Conservation (phyloP, 2,329 filamentous ascomycete genomes). For the Cercospora sesami region DNA sequence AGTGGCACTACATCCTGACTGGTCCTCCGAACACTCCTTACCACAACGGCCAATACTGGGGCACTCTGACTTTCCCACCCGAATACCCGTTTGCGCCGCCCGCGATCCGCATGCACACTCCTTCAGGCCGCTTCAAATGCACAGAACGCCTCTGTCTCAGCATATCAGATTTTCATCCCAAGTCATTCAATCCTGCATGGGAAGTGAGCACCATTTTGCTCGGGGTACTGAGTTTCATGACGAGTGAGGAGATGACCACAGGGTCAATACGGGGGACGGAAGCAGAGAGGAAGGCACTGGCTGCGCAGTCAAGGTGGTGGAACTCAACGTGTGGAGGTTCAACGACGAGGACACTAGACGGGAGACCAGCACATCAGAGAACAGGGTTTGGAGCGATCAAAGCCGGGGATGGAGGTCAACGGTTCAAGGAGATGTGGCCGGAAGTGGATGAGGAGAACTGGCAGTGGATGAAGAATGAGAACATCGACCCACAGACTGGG, state of each 20-base stretch:
- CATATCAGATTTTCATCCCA: conserved; percentile 96
- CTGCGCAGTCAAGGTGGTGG: conserved; percentile 85
- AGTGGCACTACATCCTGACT: conserved; percentile 68
- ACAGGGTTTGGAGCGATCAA: conserved; percentile 79
- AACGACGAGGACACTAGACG: conserved; percentile 49
- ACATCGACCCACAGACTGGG: conserved; percentile 76
- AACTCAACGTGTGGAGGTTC: conserved; percentile 90
- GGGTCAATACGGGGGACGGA: conserved; percentile 78
- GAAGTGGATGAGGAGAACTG: conserved; percentile 87
- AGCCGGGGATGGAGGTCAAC: conserved; percentile 85
- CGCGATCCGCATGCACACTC: conserved; percentile 98
- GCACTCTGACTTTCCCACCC: conserved; percentile 88
- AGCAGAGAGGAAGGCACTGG: conserved; percentile 74
- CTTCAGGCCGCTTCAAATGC: conserved; percentile 90
- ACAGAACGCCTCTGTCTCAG: conserved; percentile 89
- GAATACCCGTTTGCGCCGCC: conserved; percentile 98
- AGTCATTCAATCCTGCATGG: conserved; percentile 98
- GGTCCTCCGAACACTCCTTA: conserved; percentile 94
- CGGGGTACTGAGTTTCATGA: conserved; percentile 95
- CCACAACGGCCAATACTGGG: conserved; percentile 95
- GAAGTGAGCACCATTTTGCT: conserved; percentile 96
- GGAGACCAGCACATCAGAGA: conserved; percentile 39
- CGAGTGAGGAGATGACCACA: conserved; percentile 96
- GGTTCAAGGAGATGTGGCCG: conserved; percentile 86
- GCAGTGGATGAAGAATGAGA: conserved; percentile 83